Conservation (phyloP, 225 moss, liverwort and hornwort species). For the Antitrichia curtipendula region DNA sequence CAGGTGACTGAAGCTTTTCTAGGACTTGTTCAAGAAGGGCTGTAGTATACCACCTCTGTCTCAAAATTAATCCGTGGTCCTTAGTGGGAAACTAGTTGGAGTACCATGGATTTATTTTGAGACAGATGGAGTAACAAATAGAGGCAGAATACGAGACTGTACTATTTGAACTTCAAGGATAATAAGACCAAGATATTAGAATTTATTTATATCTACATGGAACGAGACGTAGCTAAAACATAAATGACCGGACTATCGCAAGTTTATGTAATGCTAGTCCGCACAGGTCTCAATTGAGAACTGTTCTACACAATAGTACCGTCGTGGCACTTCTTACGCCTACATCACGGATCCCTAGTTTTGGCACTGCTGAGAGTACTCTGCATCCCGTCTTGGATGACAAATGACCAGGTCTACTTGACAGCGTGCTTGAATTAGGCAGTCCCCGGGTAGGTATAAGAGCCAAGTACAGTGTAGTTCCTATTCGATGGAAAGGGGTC, state of each 20-base stretch:
- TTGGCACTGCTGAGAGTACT: conserved; percentile 2
- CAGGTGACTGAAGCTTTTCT: not conserved
- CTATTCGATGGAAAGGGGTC: not conserved
- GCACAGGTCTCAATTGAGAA: not conserved
- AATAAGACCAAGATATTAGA: not conserved
- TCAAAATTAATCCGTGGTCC: not conserved
- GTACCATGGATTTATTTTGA: not conserved
- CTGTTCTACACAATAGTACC: not conserved
- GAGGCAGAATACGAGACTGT: not conserved
- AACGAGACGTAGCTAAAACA: not conserved
- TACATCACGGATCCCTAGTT: not conserved
- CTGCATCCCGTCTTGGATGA: not conserved
- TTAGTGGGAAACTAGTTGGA: not conserved
- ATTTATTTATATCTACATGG: not conserved
- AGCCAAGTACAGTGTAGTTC: not conserved
- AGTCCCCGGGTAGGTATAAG: not conserved
- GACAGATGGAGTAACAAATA: not conserved
- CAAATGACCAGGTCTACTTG: conserved; percentile 11
- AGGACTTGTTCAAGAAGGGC: not conserved
- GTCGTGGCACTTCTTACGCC: not conserved
- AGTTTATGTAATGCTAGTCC: not conserved
- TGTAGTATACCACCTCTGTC: not conserved
- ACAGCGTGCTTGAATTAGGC: conserved; percentile 10
- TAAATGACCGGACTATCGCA: not conserved
- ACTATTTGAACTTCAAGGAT: not conserved